Base-by-base conservation (phyloP, 345 rosid species). In the Lagerstroemia speciosa region DNA sequence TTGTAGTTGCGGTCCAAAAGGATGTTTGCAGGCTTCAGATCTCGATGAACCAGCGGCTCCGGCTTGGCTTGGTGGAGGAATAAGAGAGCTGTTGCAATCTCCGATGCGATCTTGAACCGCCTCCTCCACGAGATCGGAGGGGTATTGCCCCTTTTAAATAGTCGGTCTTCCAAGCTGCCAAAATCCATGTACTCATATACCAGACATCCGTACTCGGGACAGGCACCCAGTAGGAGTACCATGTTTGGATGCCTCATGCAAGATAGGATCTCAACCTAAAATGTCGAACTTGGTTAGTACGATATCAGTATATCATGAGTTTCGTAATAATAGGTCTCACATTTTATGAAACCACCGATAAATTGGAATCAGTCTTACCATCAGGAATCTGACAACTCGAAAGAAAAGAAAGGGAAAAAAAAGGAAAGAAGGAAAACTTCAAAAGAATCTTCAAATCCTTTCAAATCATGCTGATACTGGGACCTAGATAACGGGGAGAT, bases 41-140 rank as follows among this genome's bases (percentile, higher is more conserved):
- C n/a, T n/a, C n/a, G n/a, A n/a, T n/a, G n/a, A n/a, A n/a, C n/a
- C n/a, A n/a, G n/a, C n/a, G 69, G 98, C 72, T 92, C 98, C 57
- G 96, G 96, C 80, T 90, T 92, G 38, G 98, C 80, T 78, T 92
- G 96, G 80, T 92, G 98, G 60, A 92, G 95, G 77, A 90, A 92
- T 6, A 91, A 76, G 72, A 92, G 90, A 55, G 91, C 89, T 5
- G 93, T 90, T 4, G 91, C 86, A 29, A 92, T 87, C 83, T 92
- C 98, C 17, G 93, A 80, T 15, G 95, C 87, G 72, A 90, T 84
- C 69, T 81, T 71, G 74, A 92, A 86, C 66, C 96, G 78, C 53
- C 67, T 86, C 66, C 75, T 74, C 96, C 96, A 90, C 50, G 98
- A 75, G 57, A 92, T 77, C 24, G 96, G 87, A 29, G 82, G 90